Percentiles rank a stretch among this genome's conserved stretches.
These are phyloP conservation scores for Xylariales sp. DNA, from an alignment of 2,329 filamentous ascomycete species.

Conservation along the genomic window DNA sequence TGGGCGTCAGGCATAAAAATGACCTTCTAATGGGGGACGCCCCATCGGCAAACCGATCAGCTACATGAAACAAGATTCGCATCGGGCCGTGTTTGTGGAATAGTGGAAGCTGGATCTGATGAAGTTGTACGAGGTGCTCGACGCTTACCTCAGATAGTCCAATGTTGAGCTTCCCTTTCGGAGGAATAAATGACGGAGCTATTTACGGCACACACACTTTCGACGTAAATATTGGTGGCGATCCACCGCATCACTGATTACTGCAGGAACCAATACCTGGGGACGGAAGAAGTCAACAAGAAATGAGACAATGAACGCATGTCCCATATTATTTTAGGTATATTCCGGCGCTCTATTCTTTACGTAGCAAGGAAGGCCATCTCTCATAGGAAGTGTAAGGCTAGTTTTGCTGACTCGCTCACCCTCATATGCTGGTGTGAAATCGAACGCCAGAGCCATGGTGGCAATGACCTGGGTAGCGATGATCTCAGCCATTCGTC, in stretches of 20 bases:
- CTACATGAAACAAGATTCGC: neutral
- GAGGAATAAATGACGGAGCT: neutral
- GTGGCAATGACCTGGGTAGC: slow-evolving; percentile 66
- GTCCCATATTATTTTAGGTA: neutral
- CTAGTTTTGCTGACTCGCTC: slow-evolving; percentile 69
- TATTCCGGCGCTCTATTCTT: slow-evolving; percentile 31
- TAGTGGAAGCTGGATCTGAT: neutral
- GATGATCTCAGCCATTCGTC: slow-evolving; percentile 72
- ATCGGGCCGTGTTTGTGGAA: neutral
- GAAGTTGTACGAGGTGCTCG: neutral
- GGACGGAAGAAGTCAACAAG: neutral
- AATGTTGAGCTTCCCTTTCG: neutral
- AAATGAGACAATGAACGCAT: neutral
- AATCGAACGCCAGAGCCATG: slow-evolving; percentile 63
- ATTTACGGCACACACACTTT: too few species aligned
- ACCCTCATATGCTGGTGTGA: slow-evolving; percentile 56
- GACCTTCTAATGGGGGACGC: too few species aligned
- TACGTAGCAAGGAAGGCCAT: slow-evolving; percentile 64
- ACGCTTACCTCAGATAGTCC: neutral
- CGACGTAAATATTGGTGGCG: neutral
- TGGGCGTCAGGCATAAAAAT: too few species aligned
- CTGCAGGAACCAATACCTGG: neutral
- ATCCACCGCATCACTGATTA: neutral
- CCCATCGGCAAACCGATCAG: neutral
- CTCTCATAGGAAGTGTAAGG: slow-evolving; percentile 72